Evolutionary conservation across 805 yeast species (phyloP).

Genomic region (Wickerhamiella dianesei): DNA sequence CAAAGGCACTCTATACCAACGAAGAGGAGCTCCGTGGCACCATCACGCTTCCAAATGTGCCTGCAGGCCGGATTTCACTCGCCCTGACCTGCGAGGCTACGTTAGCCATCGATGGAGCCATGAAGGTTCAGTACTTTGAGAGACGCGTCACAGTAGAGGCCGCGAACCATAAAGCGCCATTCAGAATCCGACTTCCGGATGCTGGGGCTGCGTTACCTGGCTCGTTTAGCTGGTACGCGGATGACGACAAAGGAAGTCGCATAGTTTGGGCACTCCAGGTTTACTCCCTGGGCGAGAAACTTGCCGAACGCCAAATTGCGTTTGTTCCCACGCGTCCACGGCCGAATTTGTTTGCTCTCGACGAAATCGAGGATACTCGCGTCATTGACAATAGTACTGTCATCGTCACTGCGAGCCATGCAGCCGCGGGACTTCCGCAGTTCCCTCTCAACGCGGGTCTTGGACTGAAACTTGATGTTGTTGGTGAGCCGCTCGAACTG

Average conservation of each 20-base stretch:
- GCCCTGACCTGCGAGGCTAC: background rate
- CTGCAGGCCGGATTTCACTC: background rate
- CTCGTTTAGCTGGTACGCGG: background rate
- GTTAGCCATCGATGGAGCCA: background rate
- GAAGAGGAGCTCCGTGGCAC: background rate
- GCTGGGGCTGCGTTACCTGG: background rate
- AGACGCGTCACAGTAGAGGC: background rate
- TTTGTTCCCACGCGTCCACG: background rate
- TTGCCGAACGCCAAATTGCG: background rate
- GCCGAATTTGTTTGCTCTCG: background rate
- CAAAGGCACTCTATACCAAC: background rate
- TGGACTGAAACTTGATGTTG: background rate
- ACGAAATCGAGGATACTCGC: background rate
- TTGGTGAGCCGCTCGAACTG: background rate
- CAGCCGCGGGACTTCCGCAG: slow-evolving; percentile 1
- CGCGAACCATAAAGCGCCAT: background rate
- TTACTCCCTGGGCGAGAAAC: background rate
- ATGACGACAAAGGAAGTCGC: background rate
- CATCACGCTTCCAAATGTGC: background rate
- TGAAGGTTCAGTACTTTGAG: background rate
- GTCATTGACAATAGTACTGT: background rate
- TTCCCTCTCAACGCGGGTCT: background rate
- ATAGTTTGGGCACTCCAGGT: background rate
- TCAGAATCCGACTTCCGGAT: background rate
- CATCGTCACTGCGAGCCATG: background rate